Percentiles rank a stretch among this genome's conserved stretches.
Conservation (phyloP, 768 basidiomycete species). For the Arthromyces matolae region DNA sequence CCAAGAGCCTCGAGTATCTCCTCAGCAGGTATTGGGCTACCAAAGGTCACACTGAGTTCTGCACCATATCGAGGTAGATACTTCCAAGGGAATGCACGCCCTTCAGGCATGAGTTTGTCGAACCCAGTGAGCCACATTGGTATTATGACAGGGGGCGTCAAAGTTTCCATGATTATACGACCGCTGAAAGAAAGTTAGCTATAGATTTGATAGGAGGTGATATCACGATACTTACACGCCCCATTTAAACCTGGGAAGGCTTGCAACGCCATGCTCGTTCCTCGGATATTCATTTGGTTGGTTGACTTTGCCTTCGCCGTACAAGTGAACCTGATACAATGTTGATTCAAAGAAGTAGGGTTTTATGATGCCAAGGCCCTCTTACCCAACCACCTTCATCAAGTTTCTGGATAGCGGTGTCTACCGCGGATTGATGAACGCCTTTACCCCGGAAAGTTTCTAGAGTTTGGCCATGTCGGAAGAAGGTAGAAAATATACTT, state of each 20-base stretch:
- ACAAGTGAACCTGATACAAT: slow-evolving; percentile 75
- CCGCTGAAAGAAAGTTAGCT: slow-evolving; percentile 45
- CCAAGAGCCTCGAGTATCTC: slow-evolving; percentile 26
- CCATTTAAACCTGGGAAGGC: slow-evolving; percentile 87
- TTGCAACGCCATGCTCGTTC: slow-evolving; percentile 38
- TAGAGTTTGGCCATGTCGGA: slow-evolving; percentile 84
- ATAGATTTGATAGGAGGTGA: background rate
- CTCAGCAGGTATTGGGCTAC: slow-evolving; percentile 58
- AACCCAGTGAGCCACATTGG: slow-evolving; percentile 92
- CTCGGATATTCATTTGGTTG: slow-evolving; percentile 56
- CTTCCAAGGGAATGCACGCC: slow-evolving; percentile 70
- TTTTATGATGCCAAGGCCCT: slow-evolving; percentile 12
- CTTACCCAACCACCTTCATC: slow-evolving; percentile 84
- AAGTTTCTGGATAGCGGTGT: slow-evolving; percentile 76
- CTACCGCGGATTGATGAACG: slow-evolving; percentile 82
- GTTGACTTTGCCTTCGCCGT: slow-evolving; percentile 85
- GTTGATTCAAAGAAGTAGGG: background rate
- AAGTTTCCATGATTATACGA: slow-evolving; percentile 66
- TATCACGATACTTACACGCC: slow-evolving; percentile 66
- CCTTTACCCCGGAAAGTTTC: slow-evolving; percentile 92
- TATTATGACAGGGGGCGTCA: slow-evolving; percentile 69
- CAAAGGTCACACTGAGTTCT: slow-evolving; percentile 73
- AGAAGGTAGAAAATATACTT: slow-evolving; percentile 82
- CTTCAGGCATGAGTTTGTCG: slow-evolving; percentile 88
- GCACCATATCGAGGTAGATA: slow-evolving; percentile 62